A percentile compares a stretch with the other conserved stretches of the same genome.
Evolutionary conservation across 1,284 basidiomycete species (phyloP).

Genomic region (Rhodotorula sp.): DNA sequence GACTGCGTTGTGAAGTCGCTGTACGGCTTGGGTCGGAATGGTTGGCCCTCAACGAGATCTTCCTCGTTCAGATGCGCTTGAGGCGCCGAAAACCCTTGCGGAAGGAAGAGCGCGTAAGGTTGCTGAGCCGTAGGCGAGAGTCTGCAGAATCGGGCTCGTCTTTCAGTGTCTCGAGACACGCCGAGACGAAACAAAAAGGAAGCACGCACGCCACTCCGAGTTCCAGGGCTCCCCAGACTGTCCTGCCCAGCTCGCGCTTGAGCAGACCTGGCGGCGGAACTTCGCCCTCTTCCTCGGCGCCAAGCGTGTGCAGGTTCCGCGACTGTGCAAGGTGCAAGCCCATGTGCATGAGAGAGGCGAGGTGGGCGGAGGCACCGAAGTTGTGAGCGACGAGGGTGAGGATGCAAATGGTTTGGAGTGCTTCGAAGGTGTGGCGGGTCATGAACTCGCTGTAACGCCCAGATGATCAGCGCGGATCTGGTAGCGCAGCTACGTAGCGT

Average conservation of each 20-base stretch:
- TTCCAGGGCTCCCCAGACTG: neutral
- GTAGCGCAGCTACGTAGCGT: neutral
- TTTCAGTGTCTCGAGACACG: too few relatives aligned
- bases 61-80: neutral
- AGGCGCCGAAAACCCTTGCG: neutral
- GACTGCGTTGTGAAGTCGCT: neutral
- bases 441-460: neutral
- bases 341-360: slow-evolving; percentile 1
- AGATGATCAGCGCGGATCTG: neutral
- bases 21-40: neutral
- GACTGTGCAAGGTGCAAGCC: neutral
- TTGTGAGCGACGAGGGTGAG: slow-evolving; percentile 1
- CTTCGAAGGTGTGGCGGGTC: slow-evolving; percentile 3
- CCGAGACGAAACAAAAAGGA: too few relatives aligned
- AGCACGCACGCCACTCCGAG: slow-evolving; percentile 1
- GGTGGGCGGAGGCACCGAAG: neutral
- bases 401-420: slow-evolving; percentile 1
- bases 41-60: neutral
- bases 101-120: neutral
- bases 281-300: neutral
- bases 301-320: neutral
- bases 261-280: neutral
- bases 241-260: neutral
- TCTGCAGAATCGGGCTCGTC: neutral
- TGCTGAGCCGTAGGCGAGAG: neutral